These are phyloP conservation scores for Stropharia rugosoannulata DNA, from an alignment of 768 basidiomycete species.

Conservation along the genomic window DNA sequence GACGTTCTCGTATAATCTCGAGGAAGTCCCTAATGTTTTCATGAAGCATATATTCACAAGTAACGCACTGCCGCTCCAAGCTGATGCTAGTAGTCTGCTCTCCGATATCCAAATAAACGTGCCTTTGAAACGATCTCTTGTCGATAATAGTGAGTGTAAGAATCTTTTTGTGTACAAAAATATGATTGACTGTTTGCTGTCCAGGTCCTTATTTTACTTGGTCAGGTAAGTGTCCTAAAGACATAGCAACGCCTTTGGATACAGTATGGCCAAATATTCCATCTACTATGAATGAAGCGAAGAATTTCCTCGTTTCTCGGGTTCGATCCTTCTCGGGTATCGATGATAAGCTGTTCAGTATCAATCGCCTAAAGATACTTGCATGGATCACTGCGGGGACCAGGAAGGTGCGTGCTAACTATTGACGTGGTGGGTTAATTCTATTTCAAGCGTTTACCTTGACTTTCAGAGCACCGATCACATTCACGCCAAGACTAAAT, in stretches of 20 bases:
- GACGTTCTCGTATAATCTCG: conserved; percentile 30
- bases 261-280: conserved; percentile 23
- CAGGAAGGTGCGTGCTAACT: conserved; percentile 27
- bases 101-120: conserved; percentile 37
- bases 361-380: conserved; percentile 33
- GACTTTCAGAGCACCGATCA: conserved; percentile 19
- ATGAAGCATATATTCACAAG: conserved; percentile 49
- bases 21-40: conserved; percentile 6
- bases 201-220: conserved; percentile 32
- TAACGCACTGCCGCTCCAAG: conserved; percentile 41
- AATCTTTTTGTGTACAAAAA: not conserved
- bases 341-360: conserved; percentile 19
- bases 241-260: conserved; percentile 4
- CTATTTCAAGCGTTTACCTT: not conserved
- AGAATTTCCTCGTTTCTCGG: conserved; percentile 29
- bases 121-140: conserved; percentile 25
- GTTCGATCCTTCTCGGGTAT: conserved; percentile 34
- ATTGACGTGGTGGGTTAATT: not conserved
- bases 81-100: conserved; percentile 35
- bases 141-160: conserved; percentile 24
- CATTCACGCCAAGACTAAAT: conserved; percentile 25
- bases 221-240: conserved; percentile 11
- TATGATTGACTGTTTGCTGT: not conserved
- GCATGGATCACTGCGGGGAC: conserved; percentile 44
- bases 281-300: conserved; percentile 21